A percentile compares a stretch with the other conserved stretches of the same genome.
Evolutionary conservation across 129 eudicot species (phyloP).

Genomic region (Tagetes erecta): DNA sequence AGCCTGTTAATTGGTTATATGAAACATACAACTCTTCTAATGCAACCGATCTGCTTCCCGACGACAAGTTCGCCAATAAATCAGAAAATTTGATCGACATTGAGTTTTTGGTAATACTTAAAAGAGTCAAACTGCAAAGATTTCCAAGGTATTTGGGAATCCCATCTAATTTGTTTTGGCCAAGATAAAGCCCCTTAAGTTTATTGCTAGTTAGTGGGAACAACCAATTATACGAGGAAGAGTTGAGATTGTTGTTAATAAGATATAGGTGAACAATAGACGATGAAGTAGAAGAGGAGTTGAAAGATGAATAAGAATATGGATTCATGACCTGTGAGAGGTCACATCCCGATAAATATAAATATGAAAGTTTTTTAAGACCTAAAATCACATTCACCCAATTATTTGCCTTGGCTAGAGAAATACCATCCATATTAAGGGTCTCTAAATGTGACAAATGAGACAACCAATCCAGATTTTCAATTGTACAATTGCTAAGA

Average conservation of each 20-base stretch:
- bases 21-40: neutral
- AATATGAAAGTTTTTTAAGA: slow-evolving; percentile 6
- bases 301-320: slow-evolving; percentile 9
- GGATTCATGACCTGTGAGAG: slow-evolving; percentile 20
- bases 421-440: slow-evolving; percentile 16
- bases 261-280: neutral
- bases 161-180: slow-evolving; percentile 16
- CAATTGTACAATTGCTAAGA: neutral
- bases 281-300: slow-evolving; percentile 13
- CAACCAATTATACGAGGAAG: slow-evolving; percentile 24
- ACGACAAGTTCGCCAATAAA: neutral
- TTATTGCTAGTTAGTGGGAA: slow-evolving; percentile 16
- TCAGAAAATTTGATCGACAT: neutral
- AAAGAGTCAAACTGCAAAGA: neutral
- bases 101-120: neutral
- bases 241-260: slow-evolving; percentile 7
- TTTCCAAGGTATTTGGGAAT: slow-evolving; percentile 21
- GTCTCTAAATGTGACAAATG: neutral
- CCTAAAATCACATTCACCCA: slow-evolving; percentile 22
- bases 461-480: slow-evolving; percentile 23
- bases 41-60: slow-evolving; percentile 11
- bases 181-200: neutral
- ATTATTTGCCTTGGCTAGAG: slow-evolving; percentile 12
- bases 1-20: neutral
- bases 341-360: slow-evolving; percentile 17